phyloP scores from a whole-genome alignment of 2,329 filamentous ascomycete genomes.

The Fusarium sp. region DNA sequence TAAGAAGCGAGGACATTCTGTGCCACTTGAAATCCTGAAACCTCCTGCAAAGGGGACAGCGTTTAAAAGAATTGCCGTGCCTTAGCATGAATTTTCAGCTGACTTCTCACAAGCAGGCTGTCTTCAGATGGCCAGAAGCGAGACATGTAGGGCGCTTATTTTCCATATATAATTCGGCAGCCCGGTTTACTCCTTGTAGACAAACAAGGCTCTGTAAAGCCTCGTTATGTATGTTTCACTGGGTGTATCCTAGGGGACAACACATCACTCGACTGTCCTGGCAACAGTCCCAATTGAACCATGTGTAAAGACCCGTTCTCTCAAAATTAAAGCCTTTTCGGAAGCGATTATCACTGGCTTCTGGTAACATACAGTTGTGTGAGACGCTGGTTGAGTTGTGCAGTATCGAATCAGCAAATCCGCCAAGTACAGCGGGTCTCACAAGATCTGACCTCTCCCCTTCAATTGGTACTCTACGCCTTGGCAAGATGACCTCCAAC shows the following conservation, averaged over 20 bases:
- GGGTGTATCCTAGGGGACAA: too few species aligned
- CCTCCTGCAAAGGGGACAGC: neutral
- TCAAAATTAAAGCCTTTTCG: conserved; percentile 7
- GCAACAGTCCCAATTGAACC: neutral
- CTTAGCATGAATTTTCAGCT: neutral
- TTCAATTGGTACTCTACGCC: neutral
- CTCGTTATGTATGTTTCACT: neutral
- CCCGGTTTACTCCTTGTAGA: neutral
- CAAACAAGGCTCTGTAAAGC: neutral
- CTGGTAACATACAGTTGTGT: conserved; percentile 17
- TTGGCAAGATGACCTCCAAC: neutral
- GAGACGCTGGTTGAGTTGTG: neutral
- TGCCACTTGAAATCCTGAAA: neutral
- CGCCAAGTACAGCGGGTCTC: neutral
- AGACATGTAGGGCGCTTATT: neutral
- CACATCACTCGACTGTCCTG: neutral
- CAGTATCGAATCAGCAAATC: neutral
- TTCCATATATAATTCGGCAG: neutral
- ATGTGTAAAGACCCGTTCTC: neutral
- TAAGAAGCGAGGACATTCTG: neutral
- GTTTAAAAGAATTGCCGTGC: conserved; percentile 12
- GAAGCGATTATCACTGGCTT: neutral
- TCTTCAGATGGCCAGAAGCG: neutral
- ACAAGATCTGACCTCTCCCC: neutral
- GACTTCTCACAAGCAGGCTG: neutral